These are phyloP conservation scores for Pseudonitzschia multistriata DNA, from an alignment of 108 stramenopile species.

Conservation along the genomic window DNA sequence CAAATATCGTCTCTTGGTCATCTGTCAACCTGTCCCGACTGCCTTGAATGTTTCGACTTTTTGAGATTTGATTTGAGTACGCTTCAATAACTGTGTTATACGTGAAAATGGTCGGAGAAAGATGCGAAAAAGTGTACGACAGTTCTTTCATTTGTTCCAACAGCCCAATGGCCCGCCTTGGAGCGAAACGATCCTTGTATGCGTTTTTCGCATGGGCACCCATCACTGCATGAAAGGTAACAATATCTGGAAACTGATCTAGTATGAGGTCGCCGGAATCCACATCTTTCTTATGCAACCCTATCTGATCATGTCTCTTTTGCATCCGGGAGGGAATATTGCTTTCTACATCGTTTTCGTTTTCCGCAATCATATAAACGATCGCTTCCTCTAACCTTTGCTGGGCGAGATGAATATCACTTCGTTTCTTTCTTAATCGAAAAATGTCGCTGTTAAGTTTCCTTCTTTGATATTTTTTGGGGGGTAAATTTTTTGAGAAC, in stretches of 20 bases:
- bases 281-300: background rate
- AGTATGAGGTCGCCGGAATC: background rate
- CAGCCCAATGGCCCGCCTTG: constrained; percentile 10
- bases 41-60: constrained; percentile 1
- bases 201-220: constrained; percentile 21
- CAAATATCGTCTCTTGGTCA: constrained; percentile 1
- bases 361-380: constrained; percentile 7
- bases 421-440: constrained; percentile 14
- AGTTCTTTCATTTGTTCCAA: constrained; percentile 18
- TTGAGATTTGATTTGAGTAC: constrained; percentile 14
- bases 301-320: background rate
- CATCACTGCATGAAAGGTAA: constrained; percentile 20
- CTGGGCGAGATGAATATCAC: constrained; percentile 18
- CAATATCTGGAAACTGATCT: constrained; percentile 5
- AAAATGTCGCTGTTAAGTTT: constrained; percentile 15
- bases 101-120: constrained; percentile 19
- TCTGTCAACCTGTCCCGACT: background rate
- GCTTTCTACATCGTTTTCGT: background rate
- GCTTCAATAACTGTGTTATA: constrained; percentile 31
- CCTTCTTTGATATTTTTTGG: background rate
- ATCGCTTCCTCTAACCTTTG: constrained; percentile 18
- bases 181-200: constrained; percentile 11
- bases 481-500: background rate
- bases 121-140: constrained; percentile 14
- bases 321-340: background rate